These are phyloP conservation scores for Thamnidium elegans DNA, from an alignment of 192 early-diverging fungal genomes.

Conservation along the genomic window DNA sequence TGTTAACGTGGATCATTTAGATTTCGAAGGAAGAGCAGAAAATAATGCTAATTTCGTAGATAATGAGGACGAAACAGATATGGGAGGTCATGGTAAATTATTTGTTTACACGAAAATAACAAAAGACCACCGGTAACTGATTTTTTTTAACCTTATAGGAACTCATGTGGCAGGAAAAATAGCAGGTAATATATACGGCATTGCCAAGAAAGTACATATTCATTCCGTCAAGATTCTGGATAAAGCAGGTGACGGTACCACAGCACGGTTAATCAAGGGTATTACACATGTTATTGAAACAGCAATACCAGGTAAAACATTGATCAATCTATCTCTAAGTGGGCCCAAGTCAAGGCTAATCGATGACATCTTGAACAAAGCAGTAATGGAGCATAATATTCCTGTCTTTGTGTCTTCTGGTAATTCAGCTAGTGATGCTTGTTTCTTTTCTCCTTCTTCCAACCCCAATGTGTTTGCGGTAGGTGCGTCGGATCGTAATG, in stretches of 20 bases:
- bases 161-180: slow-evolving; percentile 33
- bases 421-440: slow-evolving; percentile 56
- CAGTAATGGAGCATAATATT: slow-evolving; percentile 35
- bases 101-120: background rate
- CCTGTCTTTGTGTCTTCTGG: slow-evolving; percentile 59
- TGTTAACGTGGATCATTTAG: slow-evolving; percentile 42
- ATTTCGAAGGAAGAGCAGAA: slow-evolving; percentile 49
- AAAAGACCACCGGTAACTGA: background rate
- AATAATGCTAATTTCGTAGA: slow-evolving; percentile 39
- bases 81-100: slow-evolving; percentile 44
- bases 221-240: slow-evolving; percentile 62
- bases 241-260: slow-evolving; percentile 48
- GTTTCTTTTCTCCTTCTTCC: slow-evolving; percentile 51
- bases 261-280: slow-evolving; percentile 51
- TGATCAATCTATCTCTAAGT: slow-evolving; percentile 63
- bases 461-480: slow-evolving; percentile 44
- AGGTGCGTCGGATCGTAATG: slow-evolving; percentile 41
- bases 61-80: slow-evolving; percentile 32
- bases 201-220: slow-evolving; percentile 61
- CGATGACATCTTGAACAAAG: slow-evolving; percentile 37
- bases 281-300: slow-evolving; percentile 24
- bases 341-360: slow-evolving; percentile 46
- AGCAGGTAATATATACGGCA: slow-evolving; percentile 50
- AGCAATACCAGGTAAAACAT: slow-evolving; percentile 26
- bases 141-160: slow-evolving; percentile 5